Conservation (phyloP, 108 stramenopile genomes). For the Nannochloropsis gaditana region DNA sequence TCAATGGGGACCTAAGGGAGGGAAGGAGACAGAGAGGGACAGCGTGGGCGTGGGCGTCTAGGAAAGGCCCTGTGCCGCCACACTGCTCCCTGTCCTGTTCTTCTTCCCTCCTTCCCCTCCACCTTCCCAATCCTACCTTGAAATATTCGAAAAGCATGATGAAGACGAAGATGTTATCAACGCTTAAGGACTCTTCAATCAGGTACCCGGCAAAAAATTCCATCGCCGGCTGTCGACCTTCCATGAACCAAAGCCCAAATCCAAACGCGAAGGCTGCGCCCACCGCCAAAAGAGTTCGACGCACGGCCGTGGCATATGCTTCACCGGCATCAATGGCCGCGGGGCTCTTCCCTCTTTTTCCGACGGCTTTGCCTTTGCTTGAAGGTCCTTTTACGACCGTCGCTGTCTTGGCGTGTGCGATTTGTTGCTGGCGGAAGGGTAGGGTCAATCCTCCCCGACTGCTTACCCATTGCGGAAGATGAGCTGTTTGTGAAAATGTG, state of each 20-base stretch:
- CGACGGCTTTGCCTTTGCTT: too few relatives aligned
- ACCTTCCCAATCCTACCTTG: constrained; percentile 40
- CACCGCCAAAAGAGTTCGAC: not conserved
- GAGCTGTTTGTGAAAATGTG: too few relatives aligned
- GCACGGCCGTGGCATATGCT: not conserved
- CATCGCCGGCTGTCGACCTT: constrained; percentile 30
- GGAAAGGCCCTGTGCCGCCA: not conserved
- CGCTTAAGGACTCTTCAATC: constrained; percentile 57
- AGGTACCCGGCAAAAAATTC: constrained; percentile 63
- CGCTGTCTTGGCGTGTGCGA: too few relatives aligned
- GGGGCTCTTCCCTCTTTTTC: too few relatives aligned
- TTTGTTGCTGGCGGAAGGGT: too few relatives aligned
- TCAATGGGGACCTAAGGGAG: constrained; percentile 8
- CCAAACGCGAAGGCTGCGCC: constrained; percentile 40
- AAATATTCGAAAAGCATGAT: constrained; percentile 65
- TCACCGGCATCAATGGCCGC: not conserved
- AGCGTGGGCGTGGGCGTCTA: not conserved
- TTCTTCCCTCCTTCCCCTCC: not conserved
- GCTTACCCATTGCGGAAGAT: too few relatives aligned
- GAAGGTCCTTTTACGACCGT: too few relatives aligned
- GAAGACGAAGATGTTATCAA: constrained; percentile 66
- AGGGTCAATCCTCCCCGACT: too few relatives aligned
- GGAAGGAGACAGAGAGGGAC: not conserved
- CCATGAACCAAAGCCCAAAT: constrained; percentile 33
- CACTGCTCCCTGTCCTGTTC: not conserved